Conservation (phyloP, 2,329 filamentous ascomycete genomes). For the Trichophaea hybrida region DNA sequence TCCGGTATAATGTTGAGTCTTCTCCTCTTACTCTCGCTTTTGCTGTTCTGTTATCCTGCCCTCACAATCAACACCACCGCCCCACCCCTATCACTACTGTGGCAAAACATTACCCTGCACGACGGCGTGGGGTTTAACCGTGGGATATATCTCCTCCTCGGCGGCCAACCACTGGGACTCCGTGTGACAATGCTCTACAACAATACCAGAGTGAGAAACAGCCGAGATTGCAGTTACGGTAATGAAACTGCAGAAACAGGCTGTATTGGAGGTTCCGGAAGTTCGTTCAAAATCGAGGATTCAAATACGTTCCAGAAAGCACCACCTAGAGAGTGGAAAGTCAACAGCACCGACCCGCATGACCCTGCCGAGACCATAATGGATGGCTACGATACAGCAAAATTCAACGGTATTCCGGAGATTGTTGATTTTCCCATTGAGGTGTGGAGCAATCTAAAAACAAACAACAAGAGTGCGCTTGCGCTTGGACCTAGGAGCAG, state of each 20-base stretch:
- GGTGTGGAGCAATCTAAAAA: neutral
- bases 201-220: neutral
- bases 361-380: neutral
- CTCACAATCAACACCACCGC: no score
- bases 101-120: neutral
- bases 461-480: neutral
- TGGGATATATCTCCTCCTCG: neutral
- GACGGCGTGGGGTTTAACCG: neutral
- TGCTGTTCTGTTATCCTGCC: no score
- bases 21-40: no score
- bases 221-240: neutral
- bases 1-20: no score
- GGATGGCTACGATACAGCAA: neutral
- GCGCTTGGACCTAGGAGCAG: neutral
- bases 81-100: neutral
- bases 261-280: neutral
- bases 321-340: neutral
- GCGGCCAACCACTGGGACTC: neutral
- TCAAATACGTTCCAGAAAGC: neutral
- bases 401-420: neutral
- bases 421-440: neutral
- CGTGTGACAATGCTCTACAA: neutral
- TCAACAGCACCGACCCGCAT: neutral
- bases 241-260: no score
- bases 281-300: neutral